Conservation (phyloP, 1,284 basidiomycete species). For the Cutaneotrichosporon sp. region DNA sequence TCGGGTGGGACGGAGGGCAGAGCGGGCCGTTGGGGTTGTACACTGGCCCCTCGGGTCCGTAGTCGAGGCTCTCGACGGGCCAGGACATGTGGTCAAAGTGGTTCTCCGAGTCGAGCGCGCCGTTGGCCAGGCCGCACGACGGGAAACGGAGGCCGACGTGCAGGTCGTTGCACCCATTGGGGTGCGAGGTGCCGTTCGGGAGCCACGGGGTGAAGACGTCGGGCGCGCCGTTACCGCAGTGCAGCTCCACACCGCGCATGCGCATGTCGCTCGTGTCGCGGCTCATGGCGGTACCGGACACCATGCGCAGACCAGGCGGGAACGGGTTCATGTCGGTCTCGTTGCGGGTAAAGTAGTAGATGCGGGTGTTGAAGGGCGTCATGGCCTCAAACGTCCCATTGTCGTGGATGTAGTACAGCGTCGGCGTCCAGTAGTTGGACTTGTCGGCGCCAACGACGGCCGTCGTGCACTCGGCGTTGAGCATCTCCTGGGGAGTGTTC, state of each 20-base stretch:
- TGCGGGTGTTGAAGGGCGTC: slow-evolving; percentile 29
- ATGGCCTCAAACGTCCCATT: slow-evolving; percentile 29
- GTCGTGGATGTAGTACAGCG: slow-evolving; percentile 19
- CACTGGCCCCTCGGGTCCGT: slow-evolving; percentile 2
- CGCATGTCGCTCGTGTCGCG: slow-evolving; percentile 26
- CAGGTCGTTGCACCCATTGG: slow-evolving; percentile 32
- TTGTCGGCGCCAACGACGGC: slow-evolving; percentile 32
- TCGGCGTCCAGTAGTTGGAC: slow-evolving; percentile 50
- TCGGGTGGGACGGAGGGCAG: slow-evolving; percentile 22
- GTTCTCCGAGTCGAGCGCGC: slow-evolving; percentile 37
- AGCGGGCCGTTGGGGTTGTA: slow-evolving; percentile 2
- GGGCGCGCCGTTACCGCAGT: slow-evolving; percentile 32
- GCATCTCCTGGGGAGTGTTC: slow-evolving; percentile 26
- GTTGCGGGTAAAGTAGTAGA: slow-evolving; percentile 46
- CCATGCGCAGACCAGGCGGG: slow-evolving; percentile 48
- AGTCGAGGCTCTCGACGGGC: slow-evolving; percentile 24
- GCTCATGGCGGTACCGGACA: slow-evolving; percentile 35
- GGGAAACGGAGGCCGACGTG: slow-evolving; percentile 40
- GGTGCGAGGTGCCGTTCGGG: slow-evolving; percentile 39
- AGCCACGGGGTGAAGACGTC: slow-evolving; percentile 26
- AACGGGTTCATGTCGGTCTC: slow-evolving; percentile 40
- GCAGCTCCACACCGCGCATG: slow-evolving; percentile 31
- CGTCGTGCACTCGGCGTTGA: slow-evolving; percentile 27
- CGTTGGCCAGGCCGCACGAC: slow-evolving; percentile 42
- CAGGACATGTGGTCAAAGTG: slow-evolving; percentile 52